Base-by-base conservation (phyloP, 1,284 basidiomycete genomes). In the Malassezia obtusa region DNA sequence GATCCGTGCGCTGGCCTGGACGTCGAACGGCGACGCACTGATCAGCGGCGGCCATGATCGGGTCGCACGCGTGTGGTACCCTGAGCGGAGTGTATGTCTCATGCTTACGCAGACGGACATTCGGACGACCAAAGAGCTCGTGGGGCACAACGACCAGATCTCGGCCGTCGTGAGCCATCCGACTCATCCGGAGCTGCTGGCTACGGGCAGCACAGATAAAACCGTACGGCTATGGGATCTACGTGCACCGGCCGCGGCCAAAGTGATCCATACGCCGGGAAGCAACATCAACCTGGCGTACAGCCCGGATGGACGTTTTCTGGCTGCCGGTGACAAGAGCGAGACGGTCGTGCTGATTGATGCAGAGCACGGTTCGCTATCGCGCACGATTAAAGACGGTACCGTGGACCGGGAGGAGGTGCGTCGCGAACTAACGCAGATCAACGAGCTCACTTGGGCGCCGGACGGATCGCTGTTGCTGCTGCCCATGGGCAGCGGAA, bases 151-250 rank as follows among this genome's bases (percentile, higher is more conserved):
- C 0, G 67, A 68, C 25, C 55, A 57, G 15, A 64, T 73, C n/a
- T 64, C 68, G 35, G 68, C 68, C 45, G 47, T 68, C 10, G 57
- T 56, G 0, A 67, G 63, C 60, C 52, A 66, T 52, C 71, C 71
- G 0, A 37, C 51, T 6, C 45, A 66, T 24, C 62, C 69, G 0
- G 65, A 72, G 15, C 19, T 65, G 5, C 40, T 73, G 0, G 69
- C 66, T 0, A 67, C 60, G 3, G 68, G 63, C 2, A 52, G 55
- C 11, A 57, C 51, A 2, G 71, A 73, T 32, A 59, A 59, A 40
- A 71, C 61, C 12, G 65, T 68, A 2, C 50, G 65, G 9, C 52
- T 70, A 4, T 71, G 70, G 68, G 70, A 71, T 47, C 52, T 60
- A 6, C 54, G 67, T 12, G 21, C n/a, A 10, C 32, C 41, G 11